Conservation (phyloP, 75 land plant genomes). For the Selaginella tamariscina region DNA sequence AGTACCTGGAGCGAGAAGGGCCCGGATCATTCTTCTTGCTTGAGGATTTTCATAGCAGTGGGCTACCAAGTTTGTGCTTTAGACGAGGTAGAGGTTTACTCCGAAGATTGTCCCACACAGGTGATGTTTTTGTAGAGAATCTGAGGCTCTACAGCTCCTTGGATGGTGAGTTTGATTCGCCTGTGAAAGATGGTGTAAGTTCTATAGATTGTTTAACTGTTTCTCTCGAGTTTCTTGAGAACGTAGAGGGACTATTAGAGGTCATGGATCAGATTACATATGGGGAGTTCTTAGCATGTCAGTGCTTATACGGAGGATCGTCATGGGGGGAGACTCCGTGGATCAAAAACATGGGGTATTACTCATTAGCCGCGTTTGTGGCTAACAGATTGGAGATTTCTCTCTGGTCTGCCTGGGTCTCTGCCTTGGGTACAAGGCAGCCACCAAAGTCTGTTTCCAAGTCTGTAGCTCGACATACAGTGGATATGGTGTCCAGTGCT, state of each 20-base stretch:
- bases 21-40: constrained; percentile 62
- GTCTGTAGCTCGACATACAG: neutral
- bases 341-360: constrained; percentile 83
- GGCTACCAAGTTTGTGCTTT: constrained; percentile 56
- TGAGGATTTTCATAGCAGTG: constrained; percentile 45
- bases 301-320: constrained; percentile 15
- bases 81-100: constrained; percentile 63
- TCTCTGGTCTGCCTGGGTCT: constrained; percentile 65
- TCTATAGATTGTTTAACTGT: constrained; percentile 47
- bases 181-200: neutral
- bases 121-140: constrained; percentile 22
- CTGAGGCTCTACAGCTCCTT: constrained; percentile 47
- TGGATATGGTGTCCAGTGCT: constrained; percentile 22
- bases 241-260: constrained; percentile 49
- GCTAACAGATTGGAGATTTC: constrained; percentile 67
- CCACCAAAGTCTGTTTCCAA: constrained; percentile 16
- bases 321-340: constrained; percentile 80
- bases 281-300: constrained; percentile 46
- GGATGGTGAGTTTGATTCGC: constrained; percentile 28
- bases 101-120: constrained; percentile 31
- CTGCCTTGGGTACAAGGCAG: constrained; percentile 37
- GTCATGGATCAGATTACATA: constrained; percentile 71
- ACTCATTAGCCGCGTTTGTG: constrained; percentile 65
- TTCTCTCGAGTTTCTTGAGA: constrained; percentile 34
- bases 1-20: constrained; percentile 31